Evolutionary conservation across 1,284 basidiomycete genomes (phyloP).

Genomic region (Apiotrichum veenhuisii): DNA sequence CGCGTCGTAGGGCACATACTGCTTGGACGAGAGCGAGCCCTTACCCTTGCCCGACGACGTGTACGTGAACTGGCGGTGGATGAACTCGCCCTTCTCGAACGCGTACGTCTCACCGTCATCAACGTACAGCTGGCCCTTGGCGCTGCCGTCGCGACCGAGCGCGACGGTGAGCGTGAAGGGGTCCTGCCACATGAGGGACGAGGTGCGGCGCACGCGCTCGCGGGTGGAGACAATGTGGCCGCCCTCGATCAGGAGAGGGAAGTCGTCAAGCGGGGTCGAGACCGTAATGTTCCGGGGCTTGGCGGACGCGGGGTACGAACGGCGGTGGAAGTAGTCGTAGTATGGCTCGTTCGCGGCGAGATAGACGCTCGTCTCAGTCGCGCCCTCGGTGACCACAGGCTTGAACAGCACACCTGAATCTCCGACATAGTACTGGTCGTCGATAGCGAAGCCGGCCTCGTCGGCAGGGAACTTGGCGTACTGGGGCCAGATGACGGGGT

Average conservation of each 20-base stretch:
- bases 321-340: constrained; percentile 84
- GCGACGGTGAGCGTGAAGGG: constrained; percentile 90
- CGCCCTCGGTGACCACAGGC: constrained; percentile 76
- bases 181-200: constrained; percentile 82
- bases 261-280: constrained; percentile 68
- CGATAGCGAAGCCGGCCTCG: constrained; percentile 74
- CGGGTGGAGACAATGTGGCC: constrained; percentile 84
- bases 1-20: constrained; percentile 52
- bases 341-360: constrained; percentile 86
- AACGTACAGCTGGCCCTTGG: constrained; percentile 82
- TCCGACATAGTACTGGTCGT: constrained; percentile 93
- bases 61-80: constrained; percentile 69
- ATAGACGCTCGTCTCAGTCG: constrained; percentile 70
- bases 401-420: constrained; percentile 85
- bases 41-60: constrained; percentile 51
- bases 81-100: constrained; percentile 71
- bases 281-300: constrained; percentile 68
- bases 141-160: constrained; percentile 62
- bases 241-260: constrained; percentile 87
- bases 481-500: constrained; percentile 85
- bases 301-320: constrained; percentile 62
- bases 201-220: constrained; percentile 79
- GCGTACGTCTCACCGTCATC: constrained; percentile 89
- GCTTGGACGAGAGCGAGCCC: constrained; percentile 49
- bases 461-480: constrained; percentile 90